Base-by-base conservation (phyloP, 176 grass and related monocot genomes). In the Cenchrus purpureus region DNA sequence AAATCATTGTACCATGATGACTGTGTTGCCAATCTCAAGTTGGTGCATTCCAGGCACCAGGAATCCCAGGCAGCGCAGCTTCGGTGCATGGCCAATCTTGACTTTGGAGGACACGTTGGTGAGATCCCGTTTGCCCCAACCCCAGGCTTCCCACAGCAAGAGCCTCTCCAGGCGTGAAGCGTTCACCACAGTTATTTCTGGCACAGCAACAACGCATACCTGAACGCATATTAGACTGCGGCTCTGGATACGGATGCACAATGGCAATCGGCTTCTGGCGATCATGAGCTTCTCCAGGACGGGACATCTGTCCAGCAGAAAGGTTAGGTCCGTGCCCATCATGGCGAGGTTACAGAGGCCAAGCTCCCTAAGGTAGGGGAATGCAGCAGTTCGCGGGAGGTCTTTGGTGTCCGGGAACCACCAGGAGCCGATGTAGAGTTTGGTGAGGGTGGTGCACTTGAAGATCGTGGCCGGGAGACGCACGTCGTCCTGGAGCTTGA, bases 81-180 rank as follows among this genome's bases (percentile, higher is more conserved):
- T 73, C 0, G 66, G 67, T 2, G 80, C 54, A 54, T 60, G 50
- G 3, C 32, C 16, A 67, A 83, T 73, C 80, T 83, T 83, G 54
- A 83, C 22, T 12, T 32, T 59, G 16, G 10, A 25, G 20, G 66
- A 72, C 52, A 57, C 28, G 43, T 67, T 19, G 22, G 11, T 8
- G 1, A 13, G 0, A 22, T 0, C 17, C 3, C 15, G 37, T 40
- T 40, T 40, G 3, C 37, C 11, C 1, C 1, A 3, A 14, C 58
- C 58, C 76, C 58, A 78, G 29, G 43, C 58, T 31, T 64, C 42
- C 42, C 76, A 62, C n/a, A 83, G 52, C 3, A 83, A 31, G 32
- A 83, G 53, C 19, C 80, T 68, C 20, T 70, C 52, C 9, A 83
- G 68, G 68, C 20, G 19, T 19, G 80, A 2, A 45, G 80, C 67